Evolutionary conservation across 805 yeast genomes (phyloP).

Genomic region (Pichia nakasei): DNA sequence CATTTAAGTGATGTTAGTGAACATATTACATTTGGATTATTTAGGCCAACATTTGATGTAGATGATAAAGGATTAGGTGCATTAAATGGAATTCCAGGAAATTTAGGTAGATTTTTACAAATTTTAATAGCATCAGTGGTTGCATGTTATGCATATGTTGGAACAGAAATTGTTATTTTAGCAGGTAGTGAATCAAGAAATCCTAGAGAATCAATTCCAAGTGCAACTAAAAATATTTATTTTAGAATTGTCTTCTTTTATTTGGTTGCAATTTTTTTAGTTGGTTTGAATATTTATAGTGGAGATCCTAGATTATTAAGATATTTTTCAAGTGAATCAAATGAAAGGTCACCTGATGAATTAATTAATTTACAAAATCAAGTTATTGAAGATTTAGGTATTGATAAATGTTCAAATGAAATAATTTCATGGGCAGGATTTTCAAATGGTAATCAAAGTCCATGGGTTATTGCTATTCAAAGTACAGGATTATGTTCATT

Average conservation of each 20-base stretch:
- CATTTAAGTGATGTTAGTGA: slow-evolving; percentile 39
- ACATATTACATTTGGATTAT: slow-evolving; percentile 55
- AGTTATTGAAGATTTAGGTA: slow-evolving; percentile 21
- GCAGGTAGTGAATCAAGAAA: slow-evolving; percentile 84
- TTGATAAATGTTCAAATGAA: slow-evolving; percentile 18
- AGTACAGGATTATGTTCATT: slow-evolving; percentile 42
- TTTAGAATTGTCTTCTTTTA: slow-evolving; percentile 62
- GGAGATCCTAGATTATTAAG: slow-evolving; percentile 69
- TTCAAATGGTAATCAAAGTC: slow-evolving; percentile 43
- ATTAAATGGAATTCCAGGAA: slow-evolving; percentile 49
- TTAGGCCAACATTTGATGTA: slow-evolving; percentile 64
- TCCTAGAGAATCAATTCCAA: slow-evolving; percentile 68
- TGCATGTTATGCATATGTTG: slow-evolving; percentile 69
- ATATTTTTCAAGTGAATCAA: slow-evolving; percentile 34
- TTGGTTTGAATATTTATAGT: slow-evolving; percentile 63
- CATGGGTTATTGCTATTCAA: slow-evolving; percentile 49
- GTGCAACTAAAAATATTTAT: slow-evolving; percentile 67
- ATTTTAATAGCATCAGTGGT: slow-evolving; percentile 52
- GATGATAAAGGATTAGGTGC: slow-evolving; percentile 52
- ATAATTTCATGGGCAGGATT: slow-evolving; percentile 28
- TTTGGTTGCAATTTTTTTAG: slow-evolving; percentile 55
- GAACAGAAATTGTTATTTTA: slow-evolving; percentile 73
- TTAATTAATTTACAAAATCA: slow-evolving; percentile 9
- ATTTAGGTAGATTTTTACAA: slow-evolving; percentile 51
- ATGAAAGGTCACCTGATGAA: slow-evolving; percentile 12